phyloP scores from a whole-genome alignment of 192 early-diverging fungal species.

The Allomyces javanicus region DNA sequence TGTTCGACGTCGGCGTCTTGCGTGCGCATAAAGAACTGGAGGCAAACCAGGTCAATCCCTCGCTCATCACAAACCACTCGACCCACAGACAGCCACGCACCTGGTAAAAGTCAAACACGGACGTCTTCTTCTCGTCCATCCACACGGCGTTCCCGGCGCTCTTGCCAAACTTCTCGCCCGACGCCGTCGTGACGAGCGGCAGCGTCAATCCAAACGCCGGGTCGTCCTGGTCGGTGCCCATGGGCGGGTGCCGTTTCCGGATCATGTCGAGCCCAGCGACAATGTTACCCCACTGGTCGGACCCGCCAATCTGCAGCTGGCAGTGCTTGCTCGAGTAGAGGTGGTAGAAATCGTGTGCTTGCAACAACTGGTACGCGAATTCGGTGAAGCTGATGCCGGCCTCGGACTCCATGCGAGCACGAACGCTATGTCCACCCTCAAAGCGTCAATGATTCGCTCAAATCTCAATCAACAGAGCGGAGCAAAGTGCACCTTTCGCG shows the following conservation, averaged over 20 bases:
- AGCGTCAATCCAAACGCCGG: slow-evolving; percentile 67
- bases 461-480: too few species aligned
- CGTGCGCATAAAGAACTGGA: slow-evolving; percentile 66
- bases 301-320: slow-evolving; percentile 70
- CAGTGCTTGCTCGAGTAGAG: slow-evolving; percentile 43
- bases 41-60: neutral
- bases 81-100: slow-evolving; percentile 12
- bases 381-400: slow-evolving; percentile 91
- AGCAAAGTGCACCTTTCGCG: slow-evolving; percentile 42
- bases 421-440: too few species aligned
- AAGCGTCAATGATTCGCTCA: too few species aligned
- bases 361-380: slow-evolving; percentile 87
- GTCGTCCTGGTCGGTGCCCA: slow-evolving; percentile 6
- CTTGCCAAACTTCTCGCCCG: slow-evolving; percentile 95
- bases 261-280: slow-evolving; percentile 82
- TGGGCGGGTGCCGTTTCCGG: slow-evolving; percentile 27
- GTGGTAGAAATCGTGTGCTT: slow-evolving; percentile 85
- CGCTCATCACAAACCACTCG: neutral
- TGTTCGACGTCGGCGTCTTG: slow-evolving; percentile 56
- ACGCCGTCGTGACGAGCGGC: slow-evolving; percentile 63
- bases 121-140: slow-evolving; percentile 60
- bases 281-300: slow-evolving; percentile 98
- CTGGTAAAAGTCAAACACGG: slow-evolving; percentile 83
- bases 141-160: slow-evolving; percentile 90
- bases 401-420: slow-evolving; percentile 40